These are phyloP conservation scores for Rhodofomes roseus DNA, from an alignment of 1,284 basidiomycete species.

Conservation along the genomic window DNA sequence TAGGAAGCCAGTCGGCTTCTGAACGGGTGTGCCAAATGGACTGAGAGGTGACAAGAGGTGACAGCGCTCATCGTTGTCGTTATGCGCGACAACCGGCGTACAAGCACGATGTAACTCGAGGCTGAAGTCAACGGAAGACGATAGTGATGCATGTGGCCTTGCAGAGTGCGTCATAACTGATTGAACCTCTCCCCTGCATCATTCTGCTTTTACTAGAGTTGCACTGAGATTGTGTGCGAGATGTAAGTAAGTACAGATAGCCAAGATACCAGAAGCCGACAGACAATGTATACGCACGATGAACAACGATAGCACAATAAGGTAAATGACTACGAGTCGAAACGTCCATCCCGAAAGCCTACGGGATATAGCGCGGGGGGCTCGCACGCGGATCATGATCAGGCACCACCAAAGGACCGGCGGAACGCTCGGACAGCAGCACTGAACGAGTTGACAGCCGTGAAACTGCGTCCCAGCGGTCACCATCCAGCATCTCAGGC, in stretches of 20 bases:
- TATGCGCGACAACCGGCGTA: no score
- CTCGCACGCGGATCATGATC: neutral
- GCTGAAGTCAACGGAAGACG: no score
- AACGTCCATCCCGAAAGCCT: constrained; percentile 13
- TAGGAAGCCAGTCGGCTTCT: constrained; percentile 10
- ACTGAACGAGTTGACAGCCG: neutral
- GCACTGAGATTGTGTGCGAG: neutral
- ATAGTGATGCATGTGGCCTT: no score
- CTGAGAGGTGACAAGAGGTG: neutral
- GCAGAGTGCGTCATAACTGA: no score
- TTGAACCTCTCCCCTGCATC: no score
- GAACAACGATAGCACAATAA: constrained; percentile 1
- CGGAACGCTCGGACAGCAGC: neutral
- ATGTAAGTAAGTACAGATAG: neutral
- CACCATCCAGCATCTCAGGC: neutral
- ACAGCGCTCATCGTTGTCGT: no score
- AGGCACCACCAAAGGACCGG: neutral
- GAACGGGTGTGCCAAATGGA: constrained; percentile 13
- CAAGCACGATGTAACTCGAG: no score
- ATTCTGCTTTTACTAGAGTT: no score
- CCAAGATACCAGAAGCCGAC: neutral
- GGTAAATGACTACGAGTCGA: neutral
- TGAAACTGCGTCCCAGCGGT: neutral
- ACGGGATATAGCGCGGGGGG: constrained; percentile 14
- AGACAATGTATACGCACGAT: neutral